Evolutionary conservation across 805 yeast genomes (phyloP).

Genomic region (Lipomyces sp.): DNA sequence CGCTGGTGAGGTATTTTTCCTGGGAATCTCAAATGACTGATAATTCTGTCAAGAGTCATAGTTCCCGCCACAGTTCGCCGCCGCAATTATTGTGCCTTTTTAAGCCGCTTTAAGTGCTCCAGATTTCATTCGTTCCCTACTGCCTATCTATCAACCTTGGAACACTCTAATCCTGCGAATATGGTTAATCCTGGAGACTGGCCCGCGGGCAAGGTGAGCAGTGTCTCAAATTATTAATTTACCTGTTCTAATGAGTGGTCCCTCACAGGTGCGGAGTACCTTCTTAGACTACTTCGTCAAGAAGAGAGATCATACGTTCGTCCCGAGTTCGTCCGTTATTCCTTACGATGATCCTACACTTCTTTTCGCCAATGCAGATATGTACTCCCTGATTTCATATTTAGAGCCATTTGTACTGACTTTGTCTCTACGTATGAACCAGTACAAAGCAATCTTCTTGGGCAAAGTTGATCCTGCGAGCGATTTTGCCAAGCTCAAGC

Average conservation of each 20-base stretch:
- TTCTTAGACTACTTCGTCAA: conserved; percentile 80
- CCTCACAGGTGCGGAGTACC: conserved; percentile 69
- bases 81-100: background rate
- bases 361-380: conserved; percentile 95
- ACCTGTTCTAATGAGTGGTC: background rate
- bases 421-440: conserved; percentile 70
- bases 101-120: background rate
- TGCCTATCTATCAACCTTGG: background rate
- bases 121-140: background rate
- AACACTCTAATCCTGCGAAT: background rate
- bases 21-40: background rate
- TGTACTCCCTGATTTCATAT: conserved; percentile 10
- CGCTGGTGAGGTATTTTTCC: background rate
- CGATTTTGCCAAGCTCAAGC: conserved; percentile 78
- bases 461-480: conserved; percentile 97
- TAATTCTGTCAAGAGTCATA: background rate
- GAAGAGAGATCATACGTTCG: conserved; percentile 70
- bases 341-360: conserved; percentile 98
- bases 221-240: background rate
- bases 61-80: background rate
- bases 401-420: conserved; percentile 1
- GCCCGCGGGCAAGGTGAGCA: conserved; percentile 33
- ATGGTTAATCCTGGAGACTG: conserved; percentile 25
- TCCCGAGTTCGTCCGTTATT: conserved; percentile 91
- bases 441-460: conserved; percentile 93